Evolutionary conservation across 345 rosid genomes (phyloP).

Genomic region (Garcia nutans): DNA sequence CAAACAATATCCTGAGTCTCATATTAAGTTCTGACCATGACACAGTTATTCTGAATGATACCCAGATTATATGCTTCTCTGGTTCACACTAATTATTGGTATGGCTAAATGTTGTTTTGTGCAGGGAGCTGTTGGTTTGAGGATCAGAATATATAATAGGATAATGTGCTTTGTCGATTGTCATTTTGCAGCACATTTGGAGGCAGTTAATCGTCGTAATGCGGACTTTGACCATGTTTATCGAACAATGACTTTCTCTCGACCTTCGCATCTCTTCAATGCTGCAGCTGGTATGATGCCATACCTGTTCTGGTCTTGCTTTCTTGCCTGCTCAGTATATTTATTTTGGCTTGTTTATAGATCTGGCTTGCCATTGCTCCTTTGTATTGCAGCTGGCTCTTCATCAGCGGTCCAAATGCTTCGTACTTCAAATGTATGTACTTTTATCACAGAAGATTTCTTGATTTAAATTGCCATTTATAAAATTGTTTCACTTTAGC

Average conservation of each 20-base stretch:
- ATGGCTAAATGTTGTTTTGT: slow-evolving; percentile 4
- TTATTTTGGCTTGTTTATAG: slow-evolving; percentile 67
- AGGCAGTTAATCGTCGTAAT: slow-evolving; percentile 68
- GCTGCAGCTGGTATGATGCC: slow-evolving; percentile 64
- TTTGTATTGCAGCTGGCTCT: slow-evolving; percentile 78
- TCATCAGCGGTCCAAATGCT: slow-evolving; percentile 58
- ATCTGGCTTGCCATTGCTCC: slow-evolving; percentile 70
- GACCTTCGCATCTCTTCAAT: slow-evolving; percentile 43
- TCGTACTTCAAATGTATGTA: slow-evolving; percentile 60
- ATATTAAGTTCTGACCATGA: background rate
- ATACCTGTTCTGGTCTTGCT: slow-evolving; percentile 61
- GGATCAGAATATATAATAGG: slow-evolving; percentile 64
- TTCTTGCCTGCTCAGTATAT: slow-evolving; percentile 57
- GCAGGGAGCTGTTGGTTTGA: slow-evolving; percentile 83
- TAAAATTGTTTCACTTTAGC: slow-evolving; percentile 1
- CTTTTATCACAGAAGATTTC: slow-evolving; percentile 11
- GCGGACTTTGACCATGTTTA: slow-evolving; percentile 76
- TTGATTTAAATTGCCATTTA: slow-evolving; percentile 16
- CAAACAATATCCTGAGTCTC: background rate
- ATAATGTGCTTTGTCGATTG: slow-evolving; percentile 71
- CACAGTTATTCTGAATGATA: background rate
- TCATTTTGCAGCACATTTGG: slow-evolving; percentile 79
- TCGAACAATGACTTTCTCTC: slow-evolving; percentile 58
- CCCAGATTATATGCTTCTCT: background rate
- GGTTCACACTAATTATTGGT: background rate